Evolutionary conservation across 169 alveolate genomes (phyloP).

Genomic region (Plasmodium cynomolgi): DNA sequence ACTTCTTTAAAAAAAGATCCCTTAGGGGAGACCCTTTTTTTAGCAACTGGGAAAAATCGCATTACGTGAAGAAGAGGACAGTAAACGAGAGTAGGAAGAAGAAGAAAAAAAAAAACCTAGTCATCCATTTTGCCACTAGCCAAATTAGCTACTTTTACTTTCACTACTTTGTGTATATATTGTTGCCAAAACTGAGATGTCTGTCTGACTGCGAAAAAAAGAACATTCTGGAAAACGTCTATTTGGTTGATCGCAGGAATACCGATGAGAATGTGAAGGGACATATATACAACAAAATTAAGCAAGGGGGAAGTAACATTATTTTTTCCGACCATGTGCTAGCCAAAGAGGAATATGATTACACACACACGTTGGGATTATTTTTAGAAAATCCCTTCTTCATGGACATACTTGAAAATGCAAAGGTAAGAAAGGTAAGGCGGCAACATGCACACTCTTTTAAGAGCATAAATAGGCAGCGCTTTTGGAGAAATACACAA

Average conservation of each 20-base stretch:
- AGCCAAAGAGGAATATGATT: constrained; percentile 58
- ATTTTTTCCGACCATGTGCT: constrained; percentile 44
- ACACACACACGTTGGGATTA: constrained; percentile 14
- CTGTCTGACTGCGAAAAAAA: constrained; percentile 42
- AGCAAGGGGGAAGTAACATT: neutral
- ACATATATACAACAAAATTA: constrained; percentile 56
- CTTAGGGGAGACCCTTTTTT: neutral
- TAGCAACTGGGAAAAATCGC: constrained; percentile 34
- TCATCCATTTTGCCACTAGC: constrained; percentile 54
- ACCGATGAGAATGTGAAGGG: constrained; percentile 2
- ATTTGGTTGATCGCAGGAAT: constrained; percentile 20
- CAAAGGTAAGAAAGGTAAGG: neutral
- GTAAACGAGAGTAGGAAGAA: constrained; percentile 6
- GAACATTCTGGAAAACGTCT: constrained; percentile 39
- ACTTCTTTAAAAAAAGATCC: constrained; percentile 58
- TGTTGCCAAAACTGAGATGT: constrained; percentile 39
- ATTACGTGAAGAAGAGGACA: constrained; percentile 10
- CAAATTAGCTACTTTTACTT: constrained; percentile 65
- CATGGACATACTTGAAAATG: neutral
- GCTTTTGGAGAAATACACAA: neutral
- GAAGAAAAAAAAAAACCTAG: constrained; percentile 41
- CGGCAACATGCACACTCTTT: neutral
- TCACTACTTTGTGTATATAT: constrained; percentile 67
- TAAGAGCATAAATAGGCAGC: neutral
- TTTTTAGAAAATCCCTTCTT: constrained; percentile 59